Conservation (phyloP, 306 rosid genomes). For the Cicer yamashitae region DNA sequence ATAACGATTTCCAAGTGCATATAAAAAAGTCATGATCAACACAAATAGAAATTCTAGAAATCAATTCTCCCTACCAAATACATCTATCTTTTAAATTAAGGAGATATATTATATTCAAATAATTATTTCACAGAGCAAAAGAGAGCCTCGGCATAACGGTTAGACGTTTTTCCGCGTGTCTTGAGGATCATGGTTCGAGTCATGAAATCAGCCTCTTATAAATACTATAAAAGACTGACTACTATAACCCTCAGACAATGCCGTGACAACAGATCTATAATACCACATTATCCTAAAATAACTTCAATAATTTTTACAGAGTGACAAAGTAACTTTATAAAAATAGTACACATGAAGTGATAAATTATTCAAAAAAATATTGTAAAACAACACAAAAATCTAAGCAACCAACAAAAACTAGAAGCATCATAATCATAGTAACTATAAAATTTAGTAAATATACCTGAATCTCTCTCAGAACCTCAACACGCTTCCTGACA, state of each 20-base stretch:
- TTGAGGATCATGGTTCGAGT: not conserved
- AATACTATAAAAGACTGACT: not conserved
- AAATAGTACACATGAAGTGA: not conserved
- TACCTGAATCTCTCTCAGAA: constrained; percentile 77
- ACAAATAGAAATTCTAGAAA: not conserved
- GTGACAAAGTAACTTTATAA: not conserved
- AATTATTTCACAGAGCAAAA: not conserved
- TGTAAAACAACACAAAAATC: not conserved
- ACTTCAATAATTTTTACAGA: not conserved
- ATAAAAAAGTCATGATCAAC: not conserved
- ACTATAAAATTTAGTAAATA: constrained; percentile 4
- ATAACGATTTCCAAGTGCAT: not conserved
- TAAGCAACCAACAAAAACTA: not conserved
- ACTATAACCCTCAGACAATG: not conserved
- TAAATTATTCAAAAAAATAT: not conserved
- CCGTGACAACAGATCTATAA: not conserved
- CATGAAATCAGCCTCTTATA: not conserved
- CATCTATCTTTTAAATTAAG: not conserved
- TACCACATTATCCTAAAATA: not conserved
- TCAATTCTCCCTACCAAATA: not conserved
- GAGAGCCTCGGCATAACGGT: not conserved
- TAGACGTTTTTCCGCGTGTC: not conserved
- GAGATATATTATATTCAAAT: not conserved
- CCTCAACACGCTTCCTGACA: constrained; percentile 71
- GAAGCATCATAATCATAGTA: not conserved